Percentiles rank a stretch among this genome's conserved stretches.
phyloP scores from a whole-genome alignment of 2,329 filamentous ascomycete species.

The Pseudocercospora cruenta region DNA sequence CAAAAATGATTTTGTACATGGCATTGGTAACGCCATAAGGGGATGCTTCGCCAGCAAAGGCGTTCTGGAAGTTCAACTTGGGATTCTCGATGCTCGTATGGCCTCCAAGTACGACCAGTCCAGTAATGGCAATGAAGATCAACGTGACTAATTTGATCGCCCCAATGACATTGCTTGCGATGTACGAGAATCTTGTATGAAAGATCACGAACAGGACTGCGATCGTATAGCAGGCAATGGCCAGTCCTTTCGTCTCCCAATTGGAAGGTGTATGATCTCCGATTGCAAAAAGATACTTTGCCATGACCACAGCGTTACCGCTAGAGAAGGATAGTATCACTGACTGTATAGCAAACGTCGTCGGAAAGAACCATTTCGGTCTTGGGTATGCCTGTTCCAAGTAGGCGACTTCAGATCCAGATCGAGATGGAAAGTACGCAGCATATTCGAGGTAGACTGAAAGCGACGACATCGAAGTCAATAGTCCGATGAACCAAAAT shows the following conservation, averaged over 20 bases:
- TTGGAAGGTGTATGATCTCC: constrained; percentile 53
- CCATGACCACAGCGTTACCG: constrained; percentile 63
- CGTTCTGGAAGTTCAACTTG: constrained; percentile 57
- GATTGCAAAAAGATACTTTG: constrained; percentile 65
- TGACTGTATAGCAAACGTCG: constrained; percentile 65
- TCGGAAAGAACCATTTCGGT: constrained; percentile 66
- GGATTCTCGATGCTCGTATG: constrained; percentile 56
- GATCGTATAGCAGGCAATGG: constrained; percentile 64
- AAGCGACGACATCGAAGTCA: constrained; percentile 61
- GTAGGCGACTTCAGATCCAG: constrained; percentile 68
- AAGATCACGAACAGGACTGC: constrained; percentile 52
- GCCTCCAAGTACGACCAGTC: constrained; percentile 65
- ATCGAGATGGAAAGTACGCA: constrained; percentile 68
- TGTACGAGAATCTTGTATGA: constrained; percentile 62
- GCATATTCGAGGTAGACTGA: constrained; percentile 66
- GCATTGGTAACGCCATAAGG: constrained; percentile 61
- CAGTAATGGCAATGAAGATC: constrained; percentile 57
- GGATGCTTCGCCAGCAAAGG: constrained; percentile 55
- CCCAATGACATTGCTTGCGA: constrained; percentile 61
- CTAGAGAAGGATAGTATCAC: constrained; percentile 68
- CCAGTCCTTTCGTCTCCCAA: constrained; percentile 71
- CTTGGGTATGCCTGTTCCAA: constrained; percentile 69
- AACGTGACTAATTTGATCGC: constrained; percentile 64
- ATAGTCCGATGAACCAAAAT: constrained; percentile 64
- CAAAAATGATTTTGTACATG: constrained; percentile 51